Evolutionary conservation across 1,284 basidiomycete genomes (phyloP).

Genomic region (Trichosporon sp.): DNA sequence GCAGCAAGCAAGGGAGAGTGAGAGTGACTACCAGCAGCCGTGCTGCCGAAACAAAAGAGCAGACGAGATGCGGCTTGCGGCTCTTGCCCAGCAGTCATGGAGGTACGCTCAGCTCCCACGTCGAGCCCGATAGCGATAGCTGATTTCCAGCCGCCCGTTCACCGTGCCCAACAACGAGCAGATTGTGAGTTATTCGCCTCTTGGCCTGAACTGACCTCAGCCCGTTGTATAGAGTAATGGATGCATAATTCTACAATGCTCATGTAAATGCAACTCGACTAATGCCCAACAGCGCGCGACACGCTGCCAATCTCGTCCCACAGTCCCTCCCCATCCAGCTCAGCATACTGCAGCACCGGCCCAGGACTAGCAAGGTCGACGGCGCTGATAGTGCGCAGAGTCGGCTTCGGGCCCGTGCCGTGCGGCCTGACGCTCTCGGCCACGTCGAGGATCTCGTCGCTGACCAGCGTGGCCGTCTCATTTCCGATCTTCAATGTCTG

Average conservation of each 20-base stretch:
- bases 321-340: slow-evolving; percentile 12
- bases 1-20: no score
- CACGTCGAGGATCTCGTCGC: slow-evolving; percentile 15
- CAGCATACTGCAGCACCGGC: slow-evolving; percentile 13
- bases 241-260: slow-evolving; percentile 4
- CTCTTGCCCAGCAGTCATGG: no score
- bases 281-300: slow-evolving; percentile 1
- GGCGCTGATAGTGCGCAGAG: slow-evolving; percentile 8
- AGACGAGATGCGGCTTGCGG: no score
- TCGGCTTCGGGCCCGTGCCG: not conserved
- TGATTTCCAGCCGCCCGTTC: not conserved
- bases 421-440: slow-evolving; percentile 4
- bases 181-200: not conserved
- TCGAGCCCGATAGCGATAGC: no score
- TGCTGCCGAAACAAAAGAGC: no score
- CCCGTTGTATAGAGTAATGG: not conserved
- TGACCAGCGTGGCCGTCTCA: slow-evolving; percentile 5
- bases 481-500: not conserved
- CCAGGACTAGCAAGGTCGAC: slow-evolving; percentile 15
- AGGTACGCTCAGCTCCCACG: no score
- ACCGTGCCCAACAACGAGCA: not conserved
- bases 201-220: not conserved
- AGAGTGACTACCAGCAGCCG: no score
- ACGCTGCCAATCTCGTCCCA: slow-evolving; percentile 13
- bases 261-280: not conserved